These are phyloP conservation scores for Leptodontidium sp. DNA, from an alignment of 2,329 filamentous ascomycete species.

Conservation along the genomic window DNA sequence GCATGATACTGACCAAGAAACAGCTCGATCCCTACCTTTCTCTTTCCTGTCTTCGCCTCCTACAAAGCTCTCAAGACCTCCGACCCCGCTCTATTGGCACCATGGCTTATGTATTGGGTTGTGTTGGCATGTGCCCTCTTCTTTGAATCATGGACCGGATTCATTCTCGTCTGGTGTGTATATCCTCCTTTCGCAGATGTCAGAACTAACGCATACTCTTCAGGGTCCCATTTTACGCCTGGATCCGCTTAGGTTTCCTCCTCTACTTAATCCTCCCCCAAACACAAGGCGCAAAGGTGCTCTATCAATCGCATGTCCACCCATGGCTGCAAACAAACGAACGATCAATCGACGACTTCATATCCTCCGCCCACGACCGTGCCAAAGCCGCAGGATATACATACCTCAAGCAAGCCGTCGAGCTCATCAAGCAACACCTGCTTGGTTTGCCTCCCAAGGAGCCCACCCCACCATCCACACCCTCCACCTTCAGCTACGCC, in stretches of 20 bases:
- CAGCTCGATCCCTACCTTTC: slow-evolving; percentile 86
- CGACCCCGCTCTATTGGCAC: slow-evolving; percentile 86
- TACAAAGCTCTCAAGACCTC: slow-evolving; percentile 97
- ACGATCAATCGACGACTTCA: slow-evolving; percentile 87
- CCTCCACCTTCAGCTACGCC: slow-evolving; percentile 68
- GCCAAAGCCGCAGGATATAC: slow-evolving; percentile 79
- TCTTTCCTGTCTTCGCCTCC: slow-evolving; percentile 95
- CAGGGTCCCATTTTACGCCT: slow-evolving; percentile 92
- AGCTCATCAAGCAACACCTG: slow-evolving; percentile 76
- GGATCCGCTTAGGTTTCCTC: slow-evolving; percentile 85
- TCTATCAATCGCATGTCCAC: slow-evolving; percentile 87
- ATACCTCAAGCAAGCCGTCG: slow-evolving; percentile 76
- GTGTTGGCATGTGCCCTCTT: slow-evolving; percentile 84
- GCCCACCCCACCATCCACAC: slow-evolving; percentile 55
- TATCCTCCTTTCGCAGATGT: slow-evolving; percentile 5
- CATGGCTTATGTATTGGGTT: slow-evolving; percentile 99
- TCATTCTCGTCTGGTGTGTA: slow-evolving; percentile 80
- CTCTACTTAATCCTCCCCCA: slow-evolving; percentile 97
- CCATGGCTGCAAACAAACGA: slow-evolving; percentile 91
- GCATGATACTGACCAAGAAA: slow-evolving; percentile 35
- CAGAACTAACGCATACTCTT: slow-evolving; percentile 24
- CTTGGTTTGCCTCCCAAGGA: slow-evolving; percentile 75
- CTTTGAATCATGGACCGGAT: slow-evolving; percentile 86
- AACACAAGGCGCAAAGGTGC: slow-evolving; percentile 87
- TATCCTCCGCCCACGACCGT: slow-evolving; percentile 80